A percentile compares a stretch with the other conserved stretches of the same genome.
Conservation (phyloP, 345 rosid species). For the Rubroshorea leprosula region DNA sequence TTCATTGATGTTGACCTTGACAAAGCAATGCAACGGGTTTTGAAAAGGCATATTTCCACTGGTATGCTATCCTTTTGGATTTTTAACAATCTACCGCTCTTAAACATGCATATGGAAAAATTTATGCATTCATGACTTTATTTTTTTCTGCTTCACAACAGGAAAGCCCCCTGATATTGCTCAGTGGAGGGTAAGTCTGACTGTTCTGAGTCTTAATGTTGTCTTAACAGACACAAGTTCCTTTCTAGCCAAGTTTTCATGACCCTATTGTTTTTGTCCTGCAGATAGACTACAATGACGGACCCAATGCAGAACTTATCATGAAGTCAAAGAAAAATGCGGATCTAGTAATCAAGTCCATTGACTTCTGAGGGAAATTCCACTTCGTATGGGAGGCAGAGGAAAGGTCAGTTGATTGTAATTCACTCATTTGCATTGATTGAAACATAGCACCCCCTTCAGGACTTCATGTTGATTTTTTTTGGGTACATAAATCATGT, state of each 20-base stretch:
- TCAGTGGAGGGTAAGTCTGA: slow-evolving; percentile 64
- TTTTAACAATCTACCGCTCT: not conserved
- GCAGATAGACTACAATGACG: slow-evolving; percentile 79
- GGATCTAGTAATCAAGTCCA: slow-evolving; percentile 55
- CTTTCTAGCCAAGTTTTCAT: not conserved
- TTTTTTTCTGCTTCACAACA: slow-evolving; percentile 19
- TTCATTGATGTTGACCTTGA: slow-evolving; percentile 75
- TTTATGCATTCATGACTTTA: not conserved
- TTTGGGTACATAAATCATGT: not conserved
- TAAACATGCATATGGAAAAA: not conserved
- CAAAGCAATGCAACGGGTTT: slow-evolving; percentile 69
- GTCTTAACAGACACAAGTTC: not conserved
- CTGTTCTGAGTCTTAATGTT: not conserved
- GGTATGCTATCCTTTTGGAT: slow-evolving; percentile 28
- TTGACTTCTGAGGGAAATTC: slow-evolving; percentile 33
- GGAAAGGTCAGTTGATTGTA: not conserved
- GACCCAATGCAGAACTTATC: slow-evolving; percentile 82
- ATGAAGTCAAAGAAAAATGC: slow-evolving; percentile 66
- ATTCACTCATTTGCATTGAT: not conserved
- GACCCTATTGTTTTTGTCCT: slow-evolving; percentile 9
- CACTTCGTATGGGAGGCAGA: too few species aligned
- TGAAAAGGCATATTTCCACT: slow-evolving; percentile 67
- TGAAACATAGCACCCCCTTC: not conserved
- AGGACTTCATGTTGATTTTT: not conserved
- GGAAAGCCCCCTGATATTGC: slow-evolving; percentile 81